Evolutionary conservation across 306 rosid species (phyloP).

Genomic region (Vigna hirtella): DNA sequence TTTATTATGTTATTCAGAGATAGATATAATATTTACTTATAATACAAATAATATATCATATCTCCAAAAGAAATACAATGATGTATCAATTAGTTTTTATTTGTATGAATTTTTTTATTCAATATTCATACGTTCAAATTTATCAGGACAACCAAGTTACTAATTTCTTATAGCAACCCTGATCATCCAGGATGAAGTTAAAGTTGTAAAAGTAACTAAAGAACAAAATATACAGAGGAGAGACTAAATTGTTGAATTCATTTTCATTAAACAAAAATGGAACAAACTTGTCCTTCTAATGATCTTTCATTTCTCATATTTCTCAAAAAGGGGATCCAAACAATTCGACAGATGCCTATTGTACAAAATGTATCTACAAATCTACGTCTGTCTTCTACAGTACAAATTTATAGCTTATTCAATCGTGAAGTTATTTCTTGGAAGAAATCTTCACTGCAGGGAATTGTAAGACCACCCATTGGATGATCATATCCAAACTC

Average conservation of each 20-base stretch:
- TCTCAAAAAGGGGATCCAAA: neutral
- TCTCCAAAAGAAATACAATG: too few species aligned
- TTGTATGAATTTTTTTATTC: neutral
- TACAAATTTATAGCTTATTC: neutral
- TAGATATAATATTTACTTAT: neutral
- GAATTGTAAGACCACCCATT: conserved; percentile 58
- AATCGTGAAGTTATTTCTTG: conserved; percentile 40
- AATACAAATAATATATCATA: too few species aligned
- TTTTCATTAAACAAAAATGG: neutral
- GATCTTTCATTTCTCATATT: neutral
- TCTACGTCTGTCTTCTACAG: conserved; percentile 16
- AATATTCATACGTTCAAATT: neutral
- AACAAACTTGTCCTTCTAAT: neutral
- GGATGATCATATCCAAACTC: conserved; percentile 60
- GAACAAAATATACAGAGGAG: neutral
- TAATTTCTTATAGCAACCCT: conserved; percentile 1
- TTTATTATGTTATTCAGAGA: too few species aligned
- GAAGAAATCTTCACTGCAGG: conserved; percentile 49
- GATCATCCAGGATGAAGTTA: neutral
- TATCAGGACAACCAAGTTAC: conserved; percentile 10
- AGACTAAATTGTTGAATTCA: conserved; percentile 1
- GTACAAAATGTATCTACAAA: conserved; percentile 31
- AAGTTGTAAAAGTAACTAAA: neutral
- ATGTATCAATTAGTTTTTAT: too few species aligned
- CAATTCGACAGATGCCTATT: conserved; percentile 1